Evolutionary conservation across 176 grass and related monocot species (phyloP).

Genomic region (Eragrostis nindensis): DNA sequence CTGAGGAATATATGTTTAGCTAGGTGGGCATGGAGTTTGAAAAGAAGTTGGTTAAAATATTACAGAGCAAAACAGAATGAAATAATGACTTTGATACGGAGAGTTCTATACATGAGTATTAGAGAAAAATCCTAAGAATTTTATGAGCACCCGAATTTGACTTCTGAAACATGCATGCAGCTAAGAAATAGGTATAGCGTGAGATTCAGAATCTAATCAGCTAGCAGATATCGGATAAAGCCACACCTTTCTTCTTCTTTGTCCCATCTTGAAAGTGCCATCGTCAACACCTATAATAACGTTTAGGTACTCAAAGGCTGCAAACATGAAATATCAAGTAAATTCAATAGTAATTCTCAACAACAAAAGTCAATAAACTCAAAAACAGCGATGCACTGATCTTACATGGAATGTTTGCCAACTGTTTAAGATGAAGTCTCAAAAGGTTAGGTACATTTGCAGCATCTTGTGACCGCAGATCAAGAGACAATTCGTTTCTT

Average conservation of each 20-base stretch:
- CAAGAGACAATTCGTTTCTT: conserved; percentile 58
- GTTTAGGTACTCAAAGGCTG: conserved; percentile 71
- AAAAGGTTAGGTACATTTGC: conserved; percentile 66
- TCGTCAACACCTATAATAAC: conserved; percentile 62
- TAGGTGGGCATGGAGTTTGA: background rate
- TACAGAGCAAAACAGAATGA: background rate
- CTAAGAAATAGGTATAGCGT: conserved; percentile 6
- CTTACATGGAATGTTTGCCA: conserved; percentile 92
- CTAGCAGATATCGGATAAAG: conserved; percentile 13
- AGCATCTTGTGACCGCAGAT: conserved; percentile 53
- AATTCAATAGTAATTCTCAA: conserved; percentile 43
- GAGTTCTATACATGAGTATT: no score
- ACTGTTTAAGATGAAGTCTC: conserved; percentile 66
- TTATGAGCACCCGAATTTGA: conserved; percentile 4
- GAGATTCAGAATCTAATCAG: conserved; percentile 36
- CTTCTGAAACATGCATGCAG: conserved; percentile 28
- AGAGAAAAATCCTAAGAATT: background rate
- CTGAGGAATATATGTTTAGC: conserved; percentile 1
- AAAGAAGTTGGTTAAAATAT: conserved; percentile 19
- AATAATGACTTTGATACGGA: background rate
- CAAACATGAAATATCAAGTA: conserved; percentile 31
- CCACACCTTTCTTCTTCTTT: conserved; percentile 80
- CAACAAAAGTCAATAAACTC: conserved; percentile 31
- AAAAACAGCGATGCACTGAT: conserved; percentile 24
- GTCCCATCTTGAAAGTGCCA: conserved; percentile 69